Evolutionary conservation across 768 basidiomycete species (phyloP).

Genomic region (Russula olivacea): DNA sequence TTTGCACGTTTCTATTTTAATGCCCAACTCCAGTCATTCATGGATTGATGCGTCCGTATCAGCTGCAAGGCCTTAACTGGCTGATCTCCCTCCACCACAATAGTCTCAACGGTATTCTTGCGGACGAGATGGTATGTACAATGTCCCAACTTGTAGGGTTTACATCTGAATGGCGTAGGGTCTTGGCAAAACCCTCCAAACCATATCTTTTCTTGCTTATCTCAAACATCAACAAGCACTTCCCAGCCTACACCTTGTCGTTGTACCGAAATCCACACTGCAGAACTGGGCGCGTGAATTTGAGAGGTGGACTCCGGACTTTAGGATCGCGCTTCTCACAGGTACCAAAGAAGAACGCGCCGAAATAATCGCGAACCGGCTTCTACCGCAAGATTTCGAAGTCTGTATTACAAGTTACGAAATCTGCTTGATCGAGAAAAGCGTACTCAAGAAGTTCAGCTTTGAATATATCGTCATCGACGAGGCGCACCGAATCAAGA

Average conservation of each 20-base stretch:
- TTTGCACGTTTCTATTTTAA: not conserved
- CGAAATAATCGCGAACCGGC: constrained; percentile 66
- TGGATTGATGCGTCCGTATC: constrained; percentile 89
- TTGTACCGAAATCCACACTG: constrained; percentile 97
- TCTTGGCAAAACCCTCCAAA: constrained; percentile 96
- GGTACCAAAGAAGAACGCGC: constrained; percentile 89
- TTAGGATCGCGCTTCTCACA: constrained; percentile 73
- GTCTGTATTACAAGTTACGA: constrained; percentile 96
- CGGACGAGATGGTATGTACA: constrained; percentile 80
- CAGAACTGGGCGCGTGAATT: constrained; percentile 98
- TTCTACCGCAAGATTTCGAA: constrained; percentile 86
- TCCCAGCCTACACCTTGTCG: constrained; percentile 84
- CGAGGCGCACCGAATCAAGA: constrained; percentile 99
- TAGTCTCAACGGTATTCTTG: constrained; percentile 93
- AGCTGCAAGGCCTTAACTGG: constrained; percentile 95
- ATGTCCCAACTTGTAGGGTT: constrained; percentile 13
- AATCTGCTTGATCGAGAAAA: constrained; percentile 92
- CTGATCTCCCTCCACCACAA: constrained; percentile 96
- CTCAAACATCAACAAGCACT: constrained; percentile 77
- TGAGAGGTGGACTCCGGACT: constrained; percentile 82
- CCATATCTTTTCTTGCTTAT: constrained; percentile 94
- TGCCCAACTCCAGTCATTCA: constrained; percentile 56
- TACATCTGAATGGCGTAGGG: constrained; percentile 45
- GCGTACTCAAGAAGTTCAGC: constrained; percentile 86
- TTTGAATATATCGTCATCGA: constrained; percentile 99